Evolutionary conservation across 371 early-diverging fungal genomes (phyloP), one percentile per base, ranked within the genome.

Genomic region (Syncephalastrum sp.): DNA sequence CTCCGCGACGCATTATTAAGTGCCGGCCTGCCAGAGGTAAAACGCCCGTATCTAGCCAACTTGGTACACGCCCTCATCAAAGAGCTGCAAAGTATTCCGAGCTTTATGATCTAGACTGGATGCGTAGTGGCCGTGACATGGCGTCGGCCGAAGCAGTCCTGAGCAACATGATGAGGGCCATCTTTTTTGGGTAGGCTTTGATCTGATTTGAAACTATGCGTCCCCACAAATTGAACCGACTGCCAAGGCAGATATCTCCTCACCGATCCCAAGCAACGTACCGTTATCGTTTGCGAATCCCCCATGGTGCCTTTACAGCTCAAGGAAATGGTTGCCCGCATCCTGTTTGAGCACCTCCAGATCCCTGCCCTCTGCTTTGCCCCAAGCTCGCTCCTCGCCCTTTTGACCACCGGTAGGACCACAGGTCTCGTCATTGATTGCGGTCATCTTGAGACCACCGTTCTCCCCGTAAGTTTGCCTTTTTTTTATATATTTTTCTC

Each of bases 391-490:
- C 68, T 92, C 21, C 70, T 88, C 53, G 88, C 94, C 2, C 62
- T 96, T 50, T 61, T 93, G 57, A 88, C 92, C 1, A 85, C 88
- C 6, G 96, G 96, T 12, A 60, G 72, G 19, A 79, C 84, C 4
- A 87, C 87, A 1, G 95, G 95, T 0, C 70, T 95, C 49, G 91
- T 94, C 1, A 70, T 95, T n/a, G 92, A 94, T 60, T 87, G 89
- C 56, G 94, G 93, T 0, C 77, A 89, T 58, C 63, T 89, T 33
- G 89, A 88, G 49, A 86, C 92, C 4, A 81, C 85, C 5, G 52
- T 52, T 52, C 25, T 52, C 8, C 52, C 52, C 42, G 52, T 52
- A 52, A 49, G 87, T 53, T 80, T 85, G 0, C 85, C 88, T 70
- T 90, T 56, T 16, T 47, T 46, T 5, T 55, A n/a, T 13, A 0